Percentiles rank a stretch among this genome's conserved stretches.
These are phyloP conservation scores for Phialophora chinensis DNA, from an alignment of 2,329 filamentous ascomycete species.

Conservation along the genomic window DNA sequence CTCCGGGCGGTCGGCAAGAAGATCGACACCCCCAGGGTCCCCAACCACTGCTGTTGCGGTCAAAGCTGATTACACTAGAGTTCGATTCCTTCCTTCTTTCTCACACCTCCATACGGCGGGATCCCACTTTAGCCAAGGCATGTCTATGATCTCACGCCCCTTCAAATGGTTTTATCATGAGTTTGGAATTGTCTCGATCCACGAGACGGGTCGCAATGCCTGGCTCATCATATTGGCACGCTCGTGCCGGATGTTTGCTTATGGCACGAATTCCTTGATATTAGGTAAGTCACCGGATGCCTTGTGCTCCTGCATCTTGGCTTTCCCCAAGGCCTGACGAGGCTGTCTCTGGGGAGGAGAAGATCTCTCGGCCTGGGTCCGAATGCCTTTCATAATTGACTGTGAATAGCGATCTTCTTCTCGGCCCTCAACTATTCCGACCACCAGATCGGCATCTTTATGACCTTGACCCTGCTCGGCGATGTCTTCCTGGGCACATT, in stretches of 20 bases:
- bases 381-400: neutral
- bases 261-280: constrained; percentile 40
- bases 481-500: constrained; percentile 65
- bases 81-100: constrained; percentile 1
- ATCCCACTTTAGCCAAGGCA: constrained; percentile 17
- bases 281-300: constrained; percentile 31
- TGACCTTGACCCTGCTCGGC: constrained; percentile 67
- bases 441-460: constrained; percentile 65
- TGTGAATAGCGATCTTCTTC: constrained; percentile 61
- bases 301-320: constrained; percentile 8
- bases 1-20: constrained; percentile 14
- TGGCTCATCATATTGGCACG: constrained; percentile 40
- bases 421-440: constrained; percentile 58
- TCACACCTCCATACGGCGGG: constrained; percentile 8
- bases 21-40: neutral
- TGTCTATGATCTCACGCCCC: constrained; percentile 24
- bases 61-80: constrained; percentile 13
- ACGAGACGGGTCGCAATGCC: constrained; percentile 39
- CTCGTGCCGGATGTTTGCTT: constrained; percentile 41
- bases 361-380: neutral
- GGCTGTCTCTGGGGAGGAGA: neutral
- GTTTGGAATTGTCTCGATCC: constrained; percentile 38
- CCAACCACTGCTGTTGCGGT: constrained; percentile 2
- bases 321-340: neutral
- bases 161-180: constrained; percentile 40